Base-by-base conservation (phyloP, 176 grass and related monocot species). In the Cenchrus purpureus region DNA sequence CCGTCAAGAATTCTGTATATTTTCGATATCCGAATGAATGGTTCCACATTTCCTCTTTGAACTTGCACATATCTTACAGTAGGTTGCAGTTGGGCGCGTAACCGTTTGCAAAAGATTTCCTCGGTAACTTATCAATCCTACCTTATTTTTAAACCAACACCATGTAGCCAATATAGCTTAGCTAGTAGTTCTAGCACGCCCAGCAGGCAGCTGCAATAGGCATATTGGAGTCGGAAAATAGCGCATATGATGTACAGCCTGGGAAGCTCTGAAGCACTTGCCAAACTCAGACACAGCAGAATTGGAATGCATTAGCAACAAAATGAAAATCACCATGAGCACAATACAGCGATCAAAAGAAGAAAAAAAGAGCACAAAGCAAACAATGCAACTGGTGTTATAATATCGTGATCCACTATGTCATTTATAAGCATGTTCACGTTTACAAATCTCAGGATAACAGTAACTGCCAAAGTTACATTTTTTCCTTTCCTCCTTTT, bases 361-460 rank as follows among this genome's bases (percentile, higher is more conserved):
- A 4, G 4, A 40, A 40, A 2, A 40, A 46, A 46, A 61, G 19
- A 28, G 56, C 11, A 43, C 7, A 68, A 22, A 0, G 53, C 17
- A 76, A 42, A 25, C 9, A 42, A 59, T 43, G 74, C 49, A 20
- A 59, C 8, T 37, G 58, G 4, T 57, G 6, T 40, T 9, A 13
- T 58, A 50, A 0, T 34, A 56, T 82, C 37, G 4, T 53, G 57
- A 40, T 54, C 59, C 71, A 75, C 12, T 43, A 74, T 40, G 28
- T 43, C 15, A 64, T 62, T 52, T 58, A 61, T 50, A 3, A 29
- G 22, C 6, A 81, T 61, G 32, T 76, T 69, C 56, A 45, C 20
- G 19, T 46, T 85, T 75, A 90, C 55, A 90, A 53, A 77, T 77
- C 34, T 40, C 54, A 75, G 49, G 53, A 78, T 45, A 85, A 29